phyloP scores from a whole-genome alignment of 2,329 filamentous ascomycete genomes.

The Trichoderma guizhouense region DNA sequence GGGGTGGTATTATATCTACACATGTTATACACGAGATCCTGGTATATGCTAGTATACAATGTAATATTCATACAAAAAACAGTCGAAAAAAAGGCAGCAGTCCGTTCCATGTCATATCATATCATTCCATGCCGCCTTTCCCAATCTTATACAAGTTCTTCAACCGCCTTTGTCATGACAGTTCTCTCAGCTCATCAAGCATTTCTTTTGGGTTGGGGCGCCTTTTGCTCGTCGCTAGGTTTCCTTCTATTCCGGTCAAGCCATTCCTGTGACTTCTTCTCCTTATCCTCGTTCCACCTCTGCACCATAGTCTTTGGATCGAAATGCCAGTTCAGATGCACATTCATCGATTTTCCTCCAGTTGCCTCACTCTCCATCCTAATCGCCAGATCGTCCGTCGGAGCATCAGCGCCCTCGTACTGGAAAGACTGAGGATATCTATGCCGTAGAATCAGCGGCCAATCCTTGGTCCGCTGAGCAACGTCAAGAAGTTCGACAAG shows the following conservation, averaged over 20 bases:
- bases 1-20: neutral
- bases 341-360: constrained; percentile 9
- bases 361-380: constrained; percentile 3
- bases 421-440: constrained; percentile 3
- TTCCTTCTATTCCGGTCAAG: constrained; percentile 3
- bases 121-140: neutral
- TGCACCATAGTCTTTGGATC: constrained; percentile 18
- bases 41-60: constrained; percentile 1
- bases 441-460: constrained; percentile 25
- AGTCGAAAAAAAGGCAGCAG: neutral
- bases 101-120: neutral
- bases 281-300: neutral
- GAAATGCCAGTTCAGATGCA: constrained; percentile 18
- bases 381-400: constrained; percentile 15
- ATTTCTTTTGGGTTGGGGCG: neutral
- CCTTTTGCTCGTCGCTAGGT: neutral
- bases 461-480: constrained; percentile 29
- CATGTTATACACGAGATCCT: neutral
- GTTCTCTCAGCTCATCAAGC: neutral
- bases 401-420: neutral
- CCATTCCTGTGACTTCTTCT: neutral
- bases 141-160: neutral
- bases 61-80: neutral
- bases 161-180: neutral
- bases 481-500: constrained; percentile 28